These are phyloP conservation scores for Mycosphaerella arachidis DNA, from an alignment of 2,329 filamentous ascomycete genomes.

Conservation along the genomic window DNA sequence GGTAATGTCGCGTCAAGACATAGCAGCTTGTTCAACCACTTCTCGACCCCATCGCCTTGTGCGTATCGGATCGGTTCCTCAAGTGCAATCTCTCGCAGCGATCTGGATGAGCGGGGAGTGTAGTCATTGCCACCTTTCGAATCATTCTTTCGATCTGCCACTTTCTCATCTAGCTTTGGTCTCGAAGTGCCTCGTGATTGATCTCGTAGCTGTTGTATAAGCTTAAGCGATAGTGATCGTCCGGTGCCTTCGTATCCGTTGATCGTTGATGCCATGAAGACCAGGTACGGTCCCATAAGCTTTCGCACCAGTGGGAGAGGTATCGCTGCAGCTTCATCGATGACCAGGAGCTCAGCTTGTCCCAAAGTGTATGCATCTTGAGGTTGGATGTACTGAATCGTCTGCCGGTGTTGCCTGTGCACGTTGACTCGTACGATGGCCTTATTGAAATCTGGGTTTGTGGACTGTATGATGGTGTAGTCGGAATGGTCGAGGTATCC, in stretches of 20 bases:
- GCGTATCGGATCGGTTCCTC: constrained; percentile 93
- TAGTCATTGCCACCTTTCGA: constrained; percentile 61
- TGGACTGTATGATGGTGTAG: constrained; percentile 97
- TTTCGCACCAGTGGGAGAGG: constrained; percentile 88
- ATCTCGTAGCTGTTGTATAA: constrained; percentile 94
- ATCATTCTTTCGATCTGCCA: constrained; percentile 75
- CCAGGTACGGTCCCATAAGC: constrained; percentile 91
- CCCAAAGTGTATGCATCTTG: constrained; percentile 93
- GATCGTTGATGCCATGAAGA: constrained; percentile 99
- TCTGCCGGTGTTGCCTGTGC: constrained; percentile 89
- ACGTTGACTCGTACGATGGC: constrained; percentile 96
- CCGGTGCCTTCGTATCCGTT: constrained; percentile 98
- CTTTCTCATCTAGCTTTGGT: constrained; percentile 54
- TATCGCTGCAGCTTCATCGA: constrained; percentile 96
- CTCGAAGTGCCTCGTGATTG: constrained; percentile 69
- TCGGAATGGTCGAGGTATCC: constrained; percentile 93
- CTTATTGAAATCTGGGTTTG: constrained; percentile 98
- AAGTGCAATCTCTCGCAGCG: constrained; percentile 85
- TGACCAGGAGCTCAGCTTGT: constrained; percentile 90
- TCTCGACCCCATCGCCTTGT: constrained; percentile 84
- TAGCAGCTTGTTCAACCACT: constrained; percentile 90
- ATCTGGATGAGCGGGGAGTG: constrained; percentile 62
- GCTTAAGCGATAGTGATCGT: constrained; percentile 86
- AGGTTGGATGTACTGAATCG: constrained; percentile 96
- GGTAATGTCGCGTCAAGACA: constrained; percentile 91